These are phyloP conservation scores for Datura wrightii DNA, from an alignment of 257 asterid species.

Conservation along the genomic window DNA sequence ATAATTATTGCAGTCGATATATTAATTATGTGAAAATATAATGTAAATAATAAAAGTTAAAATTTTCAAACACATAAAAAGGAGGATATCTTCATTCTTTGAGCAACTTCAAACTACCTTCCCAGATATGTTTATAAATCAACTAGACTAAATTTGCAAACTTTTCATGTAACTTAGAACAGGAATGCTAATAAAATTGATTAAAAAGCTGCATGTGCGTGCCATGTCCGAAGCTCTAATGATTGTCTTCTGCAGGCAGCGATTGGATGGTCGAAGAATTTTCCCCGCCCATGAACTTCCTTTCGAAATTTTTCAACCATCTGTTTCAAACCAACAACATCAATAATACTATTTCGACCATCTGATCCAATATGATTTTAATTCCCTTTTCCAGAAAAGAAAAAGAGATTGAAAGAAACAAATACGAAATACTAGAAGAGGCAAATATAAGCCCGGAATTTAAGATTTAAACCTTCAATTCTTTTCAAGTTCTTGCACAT, in stretches of 20 bases:
- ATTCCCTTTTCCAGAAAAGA: background rate
- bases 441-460: too few species aligned
- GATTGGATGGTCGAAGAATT: background rate
- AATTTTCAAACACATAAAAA: too few species aligned
- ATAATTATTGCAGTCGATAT: too few species aligned
- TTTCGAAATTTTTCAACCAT: constrained; percentile 14
- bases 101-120: background rate
- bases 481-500: too few species aligned
- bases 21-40: too few species aligned
- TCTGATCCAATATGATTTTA: background rate
- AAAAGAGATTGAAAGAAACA: background rate
- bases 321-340: background rate
- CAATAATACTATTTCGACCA: background rate
- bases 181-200: background rate
- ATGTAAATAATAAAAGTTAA: too few species aligned
- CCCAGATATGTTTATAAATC: too few species aligned
- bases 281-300: background rate
- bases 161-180: background rate
- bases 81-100: too few species aligned
- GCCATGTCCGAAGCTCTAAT: background rate
- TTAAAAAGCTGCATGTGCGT: background rate
- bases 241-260: background rate
- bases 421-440: background rate
- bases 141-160: background rate
- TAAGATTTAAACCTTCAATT: too few species aligned